Conservation (phyloP, 306 rosid genomes). For the Lathyrus sativus region DNA sequence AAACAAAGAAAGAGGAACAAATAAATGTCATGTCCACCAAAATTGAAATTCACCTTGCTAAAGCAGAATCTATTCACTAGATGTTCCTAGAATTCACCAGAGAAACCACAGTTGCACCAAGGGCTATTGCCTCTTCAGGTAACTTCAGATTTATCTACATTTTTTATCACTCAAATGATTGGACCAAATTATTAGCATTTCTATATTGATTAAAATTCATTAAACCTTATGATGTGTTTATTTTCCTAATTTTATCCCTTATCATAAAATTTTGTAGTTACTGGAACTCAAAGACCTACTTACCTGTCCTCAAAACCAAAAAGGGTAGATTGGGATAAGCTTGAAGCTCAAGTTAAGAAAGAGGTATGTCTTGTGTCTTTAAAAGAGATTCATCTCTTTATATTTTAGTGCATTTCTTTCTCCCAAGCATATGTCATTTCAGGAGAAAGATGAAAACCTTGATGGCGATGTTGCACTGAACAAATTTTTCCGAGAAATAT, state of each 20-base stretch:
- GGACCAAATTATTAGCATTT: background rate
- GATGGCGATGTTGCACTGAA: conserved; percentile 95
- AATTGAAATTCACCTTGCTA: conserved; percentile 80
- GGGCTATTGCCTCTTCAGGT: conserved; percentile 54
- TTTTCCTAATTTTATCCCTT: conserved; percentile 10
- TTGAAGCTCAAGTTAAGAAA: conserved; percentile 84
- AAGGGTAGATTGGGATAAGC: conserved; percentile 79
- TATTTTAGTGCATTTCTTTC: conserved; percentile 4
- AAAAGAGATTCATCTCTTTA: background rate
- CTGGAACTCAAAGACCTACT: conserved; percentile 50
- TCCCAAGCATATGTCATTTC: conserved; percentile 33
- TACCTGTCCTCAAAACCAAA: conserved; percentile 89
- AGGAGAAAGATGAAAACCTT: conserved; percentile 96
- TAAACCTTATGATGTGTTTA: background rate
- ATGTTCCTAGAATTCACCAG: conserved; percentile 64
- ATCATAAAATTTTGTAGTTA: conserved; percentile 46
- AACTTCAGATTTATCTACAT: conserved; percentile 28
- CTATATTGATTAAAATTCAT: background rate
- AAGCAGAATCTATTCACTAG: conserved; percentile 67
- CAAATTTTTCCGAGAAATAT: conserved; percentile 87
- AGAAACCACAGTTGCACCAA: conserved; percentile 42
- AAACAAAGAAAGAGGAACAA: too few relatives aligned
- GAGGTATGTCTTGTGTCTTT: conserved; percentile 57
- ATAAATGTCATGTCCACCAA: conserved; percentile 77
- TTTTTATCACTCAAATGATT: background rate